Base-by-base conservation (phyloP, 495 filamentous ascomycete species). In the Xanthoparmelia taractica region DNA sequence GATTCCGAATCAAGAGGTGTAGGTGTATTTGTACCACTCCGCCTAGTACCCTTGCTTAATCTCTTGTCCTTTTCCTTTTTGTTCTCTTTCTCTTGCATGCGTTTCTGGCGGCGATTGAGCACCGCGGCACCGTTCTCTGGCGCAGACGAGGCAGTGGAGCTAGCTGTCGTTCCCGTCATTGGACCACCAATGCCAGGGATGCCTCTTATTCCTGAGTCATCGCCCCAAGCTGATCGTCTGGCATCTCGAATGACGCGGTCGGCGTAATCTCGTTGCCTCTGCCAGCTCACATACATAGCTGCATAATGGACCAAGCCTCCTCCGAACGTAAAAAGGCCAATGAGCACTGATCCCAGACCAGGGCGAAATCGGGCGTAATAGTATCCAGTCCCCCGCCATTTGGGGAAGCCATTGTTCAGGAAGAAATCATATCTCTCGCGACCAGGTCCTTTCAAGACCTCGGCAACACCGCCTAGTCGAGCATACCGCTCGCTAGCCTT, bases 401-500 rank as follows among this genome's bases (percentile, higher is more conserved):
- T 85, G 15, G 94, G 94, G 75, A 99, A 99, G 27, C 94, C 94
- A 75, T 97, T 90, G 69, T 79, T 81, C 60, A 99, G 78, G 78
- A 99, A 99, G 73, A 96, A 85, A 73, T 99, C 92, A 73, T 99
- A 99, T 59, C 95, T 88, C 69, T 89, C 90, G 48, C 95, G 84
- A 27, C 77, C 77, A 3, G 85, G 77, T 2, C 93, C 91, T 60
- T 88, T 86, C 27, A 99, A 85, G 68, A 99, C 87, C 66, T 89
- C 87, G 65, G 87, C 84, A 43, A 97, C 85, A 69, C 92, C 82
- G 68, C 87, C 87, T 29, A 97, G 79, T 29, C 92, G 87, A 63
- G 90, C 82, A 73, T 92, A 92, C 67, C 89, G 84, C 67, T 91
- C 87, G 57, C 80, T 80, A 63, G 92, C 94, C 58, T 82, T 77